Evolutionary conservation across 2,329 filamentous ascomycete species (phyloP).

Genomic region (Cladosporium oxysporum): DNA sequence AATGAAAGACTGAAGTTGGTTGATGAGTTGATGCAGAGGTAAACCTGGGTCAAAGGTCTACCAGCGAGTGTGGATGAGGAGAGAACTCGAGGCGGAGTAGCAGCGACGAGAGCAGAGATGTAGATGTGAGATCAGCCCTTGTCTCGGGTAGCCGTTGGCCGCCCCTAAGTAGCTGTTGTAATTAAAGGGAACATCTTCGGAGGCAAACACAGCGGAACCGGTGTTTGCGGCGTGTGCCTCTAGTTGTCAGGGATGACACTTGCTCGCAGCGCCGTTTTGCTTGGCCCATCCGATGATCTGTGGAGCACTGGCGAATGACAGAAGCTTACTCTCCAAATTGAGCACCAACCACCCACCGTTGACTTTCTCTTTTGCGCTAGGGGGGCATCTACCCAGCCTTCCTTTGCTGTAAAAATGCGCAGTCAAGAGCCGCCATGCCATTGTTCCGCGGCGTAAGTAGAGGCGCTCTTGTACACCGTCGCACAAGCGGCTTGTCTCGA

Average conservation of each 20-base stretch:
- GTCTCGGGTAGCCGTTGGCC: constrained; percentile 17
- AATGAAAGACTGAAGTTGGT: constrained; percentile 18
- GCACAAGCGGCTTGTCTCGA: not conserved
- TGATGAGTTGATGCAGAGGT: not conserved
- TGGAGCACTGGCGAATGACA: constrained; percentile 18
- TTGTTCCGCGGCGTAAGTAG: not conserved
- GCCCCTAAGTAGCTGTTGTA: constrained; percentile 17
- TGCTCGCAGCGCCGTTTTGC: constrained; percentile 6
- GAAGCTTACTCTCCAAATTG: not conserved
- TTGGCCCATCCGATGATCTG: constrained; percentile 11
- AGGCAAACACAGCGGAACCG: not conserved
- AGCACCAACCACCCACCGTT: constrained; percentile 16
- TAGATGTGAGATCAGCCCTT: constrained; percentile 7
- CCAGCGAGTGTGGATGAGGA: constrained; percentile 3
- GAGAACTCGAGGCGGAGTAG: not conserved
- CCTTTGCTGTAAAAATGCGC: not conserved
- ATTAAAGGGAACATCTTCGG: constrained; percentile 20
- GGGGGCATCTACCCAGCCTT: constrained; percentile 5
- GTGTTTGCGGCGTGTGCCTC: constrained; percentile 7
- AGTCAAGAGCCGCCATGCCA: not conserved
- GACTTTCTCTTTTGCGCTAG: not conserved
- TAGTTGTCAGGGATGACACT: constrained; percentile 17
- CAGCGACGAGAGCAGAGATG: constrained; percentile 11
- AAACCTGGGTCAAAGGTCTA: constrained; percentile 17
- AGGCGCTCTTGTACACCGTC: not conserved